Conservation (phyloP, 106 monocot species). For the Cymbidium sinense region DNA sequence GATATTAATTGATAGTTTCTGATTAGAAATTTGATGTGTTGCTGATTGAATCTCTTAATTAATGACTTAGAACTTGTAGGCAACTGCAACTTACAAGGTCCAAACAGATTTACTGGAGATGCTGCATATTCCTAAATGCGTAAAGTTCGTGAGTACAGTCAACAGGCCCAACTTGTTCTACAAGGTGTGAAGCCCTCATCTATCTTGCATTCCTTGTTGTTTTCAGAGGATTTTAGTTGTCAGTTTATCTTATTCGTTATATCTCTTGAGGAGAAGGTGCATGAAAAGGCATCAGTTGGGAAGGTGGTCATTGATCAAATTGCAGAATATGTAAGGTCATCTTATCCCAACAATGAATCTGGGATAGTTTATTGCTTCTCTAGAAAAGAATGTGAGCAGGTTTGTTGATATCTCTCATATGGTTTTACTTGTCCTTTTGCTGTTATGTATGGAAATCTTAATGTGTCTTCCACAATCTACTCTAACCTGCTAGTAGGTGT, state of each 20-base stretch:
- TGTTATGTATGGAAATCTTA: not conserved
- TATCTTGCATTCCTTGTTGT: not conserved
- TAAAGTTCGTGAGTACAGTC: slow-evolving; percentile 87
- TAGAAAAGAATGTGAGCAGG: slow-evolving; percentile 97
- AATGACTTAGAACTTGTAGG: slow-evolving; percentile 38
- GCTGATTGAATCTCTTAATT: slow-evolving; percentile 4
- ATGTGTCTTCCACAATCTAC: not conserved
- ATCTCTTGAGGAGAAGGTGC: slow-evolving; percentile 42
- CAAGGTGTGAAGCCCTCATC: slow-evolving; percentile 32
- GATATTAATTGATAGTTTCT: not conserved
- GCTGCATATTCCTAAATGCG: slow-evolving; percentile 88
- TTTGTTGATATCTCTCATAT: slow-evolving; percentile 14
- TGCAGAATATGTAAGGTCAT: slow-evolving; percentile 64
- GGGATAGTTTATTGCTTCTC: slow-evolving; percentile 99
- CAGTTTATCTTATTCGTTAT: slow-evolving; percentile 10
- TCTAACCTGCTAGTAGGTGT: not conserved
- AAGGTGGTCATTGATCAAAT: slow-evolving; percentile 90
- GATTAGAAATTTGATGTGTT: not conserved
- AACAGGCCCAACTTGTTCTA: slow-evolving; percentile 96
- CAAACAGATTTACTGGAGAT: slow-evolving; percentile 94
- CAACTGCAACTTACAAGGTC: slow-evolving; percentile 92
- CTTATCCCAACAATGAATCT: slow-evolving; percentile 90
- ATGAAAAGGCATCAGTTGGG: slow-evolving; percentile 78
- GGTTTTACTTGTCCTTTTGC: not conserved
- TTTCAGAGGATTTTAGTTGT: not conserved